These are phyloP conservation scores for Ricinus communis DNA, from an alignment of 345 rosid species.

Conservation along the genomic window DNA sequence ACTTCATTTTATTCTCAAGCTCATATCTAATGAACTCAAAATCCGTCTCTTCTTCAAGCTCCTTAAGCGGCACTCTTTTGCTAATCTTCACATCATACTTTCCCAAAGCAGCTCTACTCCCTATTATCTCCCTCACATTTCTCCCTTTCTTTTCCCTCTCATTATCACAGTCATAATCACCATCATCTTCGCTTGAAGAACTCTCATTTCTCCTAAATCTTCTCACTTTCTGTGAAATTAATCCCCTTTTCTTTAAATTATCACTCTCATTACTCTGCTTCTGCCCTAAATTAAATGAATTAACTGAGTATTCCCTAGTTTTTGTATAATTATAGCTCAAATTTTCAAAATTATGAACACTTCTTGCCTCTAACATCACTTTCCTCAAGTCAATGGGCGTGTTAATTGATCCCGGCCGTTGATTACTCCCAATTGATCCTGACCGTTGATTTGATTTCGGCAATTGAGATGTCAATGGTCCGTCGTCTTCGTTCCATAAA, in stretches of 20 bases:
- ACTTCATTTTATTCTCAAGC: constrained; percentile 46
- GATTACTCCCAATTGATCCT: constrained; percentile 16
- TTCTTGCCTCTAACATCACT: constrained; percentile 28
- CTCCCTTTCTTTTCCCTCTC: constrained; percentile 42
- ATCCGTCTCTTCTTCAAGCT: constrained; percentile 47
- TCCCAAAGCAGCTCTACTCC: constrained; percentile 75
- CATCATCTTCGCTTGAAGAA: constrained; percentile 54
- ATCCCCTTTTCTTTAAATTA: constrained; percentile 12
- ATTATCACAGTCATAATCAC: constrained; percentile 22
- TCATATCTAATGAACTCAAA: constrained; percentile 59
- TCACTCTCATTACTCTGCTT: constrained; percentile 9
- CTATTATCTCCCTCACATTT: constrained; percentile 44
- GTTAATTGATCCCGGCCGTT: constrained; percentile 9
- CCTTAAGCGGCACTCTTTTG: constrained; percentile 63
- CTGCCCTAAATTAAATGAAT: constrained; percentile 10
- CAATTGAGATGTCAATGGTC: constrained; percentile 45
- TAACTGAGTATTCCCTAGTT: constrained; percentile 51
- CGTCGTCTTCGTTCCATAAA: constrained; percentile 85
- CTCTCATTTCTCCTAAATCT: constrained; percentile 51
- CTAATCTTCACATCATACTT: constrained; percentile 64
- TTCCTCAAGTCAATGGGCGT: constrained; percentile 56
- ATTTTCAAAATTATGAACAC: constrained; percentile 14
- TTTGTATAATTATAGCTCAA: constrained; percentile 19
- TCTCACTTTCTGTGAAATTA: constrained; percentile 21
- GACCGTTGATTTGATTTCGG: constrained; percentile 26